Evolutionary conservation across 805 yeast genomes (phyloP), one percentile per base, ranked within the genome.

Genomic region (Saturnispora dispora): DNA sequence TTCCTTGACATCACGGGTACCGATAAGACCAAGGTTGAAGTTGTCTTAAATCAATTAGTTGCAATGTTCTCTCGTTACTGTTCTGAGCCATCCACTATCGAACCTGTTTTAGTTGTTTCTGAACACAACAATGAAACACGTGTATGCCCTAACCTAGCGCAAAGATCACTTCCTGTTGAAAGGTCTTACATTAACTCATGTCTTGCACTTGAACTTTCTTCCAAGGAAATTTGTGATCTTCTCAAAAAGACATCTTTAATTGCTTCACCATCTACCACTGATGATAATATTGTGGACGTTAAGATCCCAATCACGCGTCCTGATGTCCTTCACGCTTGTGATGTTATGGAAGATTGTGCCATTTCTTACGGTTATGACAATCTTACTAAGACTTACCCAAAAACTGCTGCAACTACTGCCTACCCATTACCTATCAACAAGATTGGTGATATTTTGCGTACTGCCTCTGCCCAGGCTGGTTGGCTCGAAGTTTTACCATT

Each of bases 311-410:
- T 88, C 62, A 93, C 99, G 37, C 85, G 99, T 74, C 83, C 98
- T 10, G 99, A 93, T 70, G 79, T 93, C 55, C 76, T 93, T 63
- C 99, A 93, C 70, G 95, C 88, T 67, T 91, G 98, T 76, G 99
- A 93, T 71, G 83, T 93, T 58, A 87, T 93, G 95, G 99, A 93
- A 71, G 99, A 93, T 69, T 96, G 91, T 46, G 99, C 96, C 46
- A 85, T 93, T 64, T 95, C 88, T 30, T 93, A 88, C 65, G 99
- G 99, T 52, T 93, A 85, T 76, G 85, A 90, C 71, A 88, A 87
- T 66, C 76, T 93, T 63, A 78, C 77, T 56, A 88, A 83, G 71
- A 82, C 93, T 48, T 78, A 78, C 58, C 88, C 93, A 63, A 78
- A 88, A 58, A 76, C 88, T 32, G 83, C 83, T 52, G 79, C 96